Evolutionary conservation across 345 rosid species (phyloP).

Genomic region (Lepidium sativum): DNA sequence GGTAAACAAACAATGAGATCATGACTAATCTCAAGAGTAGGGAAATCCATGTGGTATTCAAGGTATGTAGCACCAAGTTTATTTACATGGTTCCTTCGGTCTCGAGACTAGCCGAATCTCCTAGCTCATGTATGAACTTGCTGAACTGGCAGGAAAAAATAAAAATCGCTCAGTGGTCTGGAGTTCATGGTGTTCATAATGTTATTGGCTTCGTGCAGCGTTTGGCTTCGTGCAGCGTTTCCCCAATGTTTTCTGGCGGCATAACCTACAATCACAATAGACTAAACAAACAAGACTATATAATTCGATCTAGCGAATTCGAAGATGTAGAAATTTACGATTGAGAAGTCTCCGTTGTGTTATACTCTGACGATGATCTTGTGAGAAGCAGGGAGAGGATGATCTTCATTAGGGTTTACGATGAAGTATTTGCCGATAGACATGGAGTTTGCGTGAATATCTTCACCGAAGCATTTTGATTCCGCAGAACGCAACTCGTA

Average conservation of each 20-base stretch:
- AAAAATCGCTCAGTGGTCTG: too few species aligned
- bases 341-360: neutral
- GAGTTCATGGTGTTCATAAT: too few species aligned
- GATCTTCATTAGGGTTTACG: slow-evolving; percentile 59
- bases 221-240: slow-evolving; percentile 43
- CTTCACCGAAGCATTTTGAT: slow-evolving; percentile 75
- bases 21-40: too few species aligned
- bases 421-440: slow-evolving; percentile 72
- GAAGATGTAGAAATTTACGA: too few species aligned
- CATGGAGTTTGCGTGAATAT: slow-evolving; percentile 58
- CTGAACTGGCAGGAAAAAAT: too few species aligned
- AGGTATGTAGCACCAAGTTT: too few species aligned
- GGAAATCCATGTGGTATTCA: too few species aligned
- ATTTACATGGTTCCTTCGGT: too few species aligned
- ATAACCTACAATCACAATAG: slow-evolving; percentile 36
- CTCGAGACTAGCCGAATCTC: too few species aligned
- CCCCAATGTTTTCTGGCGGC: slow-evolving; percentile 37
- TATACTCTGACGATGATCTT: slow-evolving; percentile 53
- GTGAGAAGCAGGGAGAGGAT: slow-evolving; percentile 60
- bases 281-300: neutral
- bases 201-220: too few species aligned
- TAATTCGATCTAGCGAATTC: neutral
- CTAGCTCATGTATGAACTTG: too few species aligned
- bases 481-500: slow-evolving; percentile 62
- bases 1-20: too few species aligned